Evolutionary conservation across 352 stramenopile genomes (phyloP), one percentile per base, ranked within the genome.

Genomic region (Albugo laibachii): DNA sequence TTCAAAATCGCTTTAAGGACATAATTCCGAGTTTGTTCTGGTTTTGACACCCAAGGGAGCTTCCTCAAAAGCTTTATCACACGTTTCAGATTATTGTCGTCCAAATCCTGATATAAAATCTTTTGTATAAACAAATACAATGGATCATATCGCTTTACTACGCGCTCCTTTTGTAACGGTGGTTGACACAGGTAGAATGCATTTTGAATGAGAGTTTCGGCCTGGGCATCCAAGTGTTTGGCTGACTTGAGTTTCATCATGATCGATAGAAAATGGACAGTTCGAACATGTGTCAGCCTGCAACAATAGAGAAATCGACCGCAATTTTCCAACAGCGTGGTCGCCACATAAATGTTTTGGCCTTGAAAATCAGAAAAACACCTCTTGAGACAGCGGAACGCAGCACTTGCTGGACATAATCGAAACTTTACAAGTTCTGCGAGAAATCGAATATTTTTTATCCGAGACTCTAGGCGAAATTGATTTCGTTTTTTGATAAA

Each of bases 391-490:
- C 89, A 96, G 18, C 83, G 76, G 41, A 98, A 94, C 27, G 81
- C 82, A 15, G 96, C 79, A 31, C 96, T 94, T 5, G 94, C 93
- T 36, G 93, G 92, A 31, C 91, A 95, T 12, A 97, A 73, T 41
- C 81, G 75, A 48, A 98, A 98, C 53, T 98, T 98, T 13, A 96
- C 92, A 0, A 98, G 58, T 62, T 98, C 94, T 0, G 83, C 87
- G 15, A 98, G 69, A 46, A 96, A 98, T 5, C 91, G 70, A 19
- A 94, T 95, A 59, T 96, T 98, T 53, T 94, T 91, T 48, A 97
- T 73, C 53, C 96, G 92, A 47, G 79, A 92, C 61, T 98, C 92
- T 21, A 94, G 62, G 0, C 92, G 71, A 50, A 95, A 95, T 56
- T 91, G 73, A 56, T 96, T 97, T 47, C 94, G 77, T 21, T 96